These are phyloP conservation scores for Brettanomyces naardenensis DNA, from an alignment of 805 yeast species.

Conservation along the genomic window DNA sequence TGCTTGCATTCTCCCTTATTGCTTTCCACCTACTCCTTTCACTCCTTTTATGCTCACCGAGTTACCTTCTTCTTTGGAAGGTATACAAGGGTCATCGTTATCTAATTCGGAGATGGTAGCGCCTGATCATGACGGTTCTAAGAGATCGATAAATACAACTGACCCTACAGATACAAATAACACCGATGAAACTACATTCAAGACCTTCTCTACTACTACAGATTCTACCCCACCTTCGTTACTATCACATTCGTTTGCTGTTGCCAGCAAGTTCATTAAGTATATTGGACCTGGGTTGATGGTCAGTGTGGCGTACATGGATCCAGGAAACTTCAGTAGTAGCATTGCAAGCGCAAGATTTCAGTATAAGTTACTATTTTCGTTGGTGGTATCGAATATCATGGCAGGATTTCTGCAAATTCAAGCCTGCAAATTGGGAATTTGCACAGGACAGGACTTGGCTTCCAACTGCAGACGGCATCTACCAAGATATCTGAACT, in stretches of 20 bases:
- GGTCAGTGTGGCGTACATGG: slow-evolving; percentile 95
- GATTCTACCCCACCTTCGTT: not conserved
- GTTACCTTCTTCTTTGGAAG: too few relatives aligned
- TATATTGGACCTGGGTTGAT: slow-evolving; percentile 90
- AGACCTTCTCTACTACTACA: too few relatives aligned
- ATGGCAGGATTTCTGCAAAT: slow-evolving; percentile 85
- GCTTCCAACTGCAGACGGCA: slow-evolving; percentile 82
- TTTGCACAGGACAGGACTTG: slow-evolving; percentile 87
- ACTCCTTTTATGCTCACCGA: too few relatives aligned
- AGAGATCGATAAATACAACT: too few relatives aligned
- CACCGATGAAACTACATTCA: too few relatives aligned
- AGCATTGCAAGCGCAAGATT: slow-evolving; percentile 79
- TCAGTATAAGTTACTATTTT: slow-evolving; percentile 69
- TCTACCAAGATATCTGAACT: slow-evolving; percentile 53
- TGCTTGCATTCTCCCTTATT: too few relatives aligned
- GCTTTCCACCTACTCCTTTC: too few relatives aligned
- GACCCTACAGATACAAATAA: too few relatives aligned
- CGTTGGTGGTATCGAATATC: slow-evolving; percentile 70
- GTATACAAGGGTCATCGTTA: too few relatives aligned
- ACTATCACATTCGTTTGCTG: not conserved
- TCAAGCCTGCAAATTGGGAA: slow-evolving; percentile 80
- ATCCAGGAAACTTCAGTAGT: slow-evolving; percentile 95
- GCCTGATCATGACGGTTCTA: too few relatives aligned
- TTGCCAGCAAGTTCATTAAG: slow-evolving; percentile 29
- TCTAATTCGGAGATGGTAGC: too few relatives aligned